These are phyloP conservation scores for Wickerhamomyces ciferrii DNA, from an alignment of 805 yeast species.

Conservation along the genomic window DNA sequence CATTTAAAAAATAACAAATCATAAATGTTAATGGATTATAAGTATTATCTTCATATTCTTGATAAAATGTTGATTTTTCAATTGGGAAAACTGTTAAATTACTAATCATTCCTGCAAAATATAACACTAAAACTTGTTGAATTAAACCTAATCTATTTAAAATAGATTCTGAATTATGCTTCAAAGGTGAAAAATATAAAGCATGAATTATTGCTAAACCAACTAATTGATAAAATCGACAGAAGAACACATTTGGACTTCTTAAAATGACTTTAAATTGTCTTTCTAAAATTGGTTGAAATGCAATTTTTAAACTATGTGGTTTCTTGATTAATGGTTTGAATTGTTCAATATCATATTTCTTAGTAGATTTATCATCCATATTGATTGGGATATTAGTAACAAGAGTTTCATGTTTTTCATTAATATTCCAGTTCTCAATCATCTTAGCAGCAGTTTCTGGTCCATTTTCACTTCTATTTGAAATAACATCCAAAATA, in stretches of 20 bases:
- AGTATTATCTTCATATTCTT: conserved; percentile 71
- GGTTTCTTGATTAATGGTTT: not conserved
- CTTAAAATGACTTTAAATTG: conserved; percentile 39
- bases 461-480: conserved; percentile 7
- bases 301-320: not conserved
- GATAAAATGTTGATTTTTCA: conserved; percentile 73
- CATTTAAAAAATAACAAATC: conserved; percentile 51
- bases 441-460: conserved; percentile 15
- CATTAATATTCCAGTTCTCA: conserved; percentile 8
- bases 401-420: not conserved
- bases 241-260: conserved; percentile 47
- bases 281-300: not conserved
- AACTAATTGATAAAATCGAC: not conserved
- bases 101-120: conserved; percentile 77
- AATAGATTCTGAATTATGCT: conserved; percentile 42
- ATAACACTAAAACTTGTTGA: conserved; percentile 68
- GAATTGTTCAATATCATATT: not conserved
- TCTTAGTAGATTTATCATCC: not conserved
- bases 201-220: conserved; percentile 66
- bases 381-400: not conserved
- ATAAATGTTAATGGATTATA: conserved; percentile 68
- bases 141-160: conserved; percentile 69
- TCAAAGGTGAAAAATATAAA: conserved; percentile 59
- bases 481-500: conserved; percentile 65
- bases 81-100: conserved; percentile 72